These are phyloP conservation scores for Solanum chacoense DNA, from an alignment of 305 asterid genomes.

Conservation along the genomic window DNA sequence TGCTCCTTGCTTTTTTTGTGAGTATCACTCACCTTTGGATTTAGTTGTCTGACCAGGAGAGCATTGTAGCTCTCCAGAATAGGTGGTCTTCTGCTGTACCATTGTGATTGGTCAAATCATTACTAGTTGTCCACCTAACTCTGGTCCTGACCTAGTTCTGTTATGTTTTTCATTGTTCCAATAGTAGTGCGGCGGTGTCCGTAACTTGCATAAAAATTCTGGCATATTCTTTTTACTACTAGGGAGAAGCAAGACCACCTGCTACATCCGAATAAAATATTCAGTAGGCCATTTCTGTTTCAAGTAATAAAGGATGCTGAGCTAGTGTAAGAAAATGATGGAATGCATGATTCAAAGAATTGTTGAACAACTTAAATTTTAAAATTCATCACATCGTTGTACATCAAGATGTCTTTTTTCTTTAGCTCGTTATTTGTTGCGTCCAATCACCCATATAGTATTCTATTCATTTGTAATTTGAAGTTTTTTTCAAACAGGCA, in stretches of 20 bases:
- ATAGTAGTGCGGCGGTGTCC: neutral
- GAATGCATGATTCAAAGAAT: neutral
- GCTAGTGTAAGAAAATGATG: neutral
- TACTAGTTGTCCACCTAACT: neutral
- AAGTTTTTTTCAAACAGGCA: conserved; percentile 34
- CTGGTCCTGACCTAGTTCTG: neutral
- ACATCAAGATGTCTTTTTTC: neutral
- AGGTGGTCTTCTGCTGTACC: neutral
- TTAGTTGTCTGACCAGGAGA: neutral
- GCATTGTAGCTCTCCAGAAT: neutral
- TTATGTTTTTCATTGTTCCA: neutral
- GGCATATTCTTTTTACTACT: neutral
- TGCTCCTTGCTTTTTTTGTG: neutral
- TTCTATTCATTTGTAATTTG: neutral
- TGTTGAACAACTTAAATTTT: neutral
- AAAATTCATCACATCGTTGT: neutral
- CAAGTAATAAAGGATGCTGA: neutral
- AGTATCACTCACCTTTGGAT: neutral
- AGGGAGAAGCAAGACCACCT: neutral
- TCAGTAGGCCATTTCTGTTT: neutral
- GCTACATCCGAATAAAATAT: neutral
- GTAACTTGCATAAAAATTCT: neutral
- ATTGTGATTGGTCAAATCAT: neutral
- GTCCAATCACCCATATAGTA: neutral
- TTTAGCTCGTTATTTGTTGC: neutral